Evolutionary conservation across 116 monocot genomes (phyloP).

Genomic region (Zostera marina): DNA sequence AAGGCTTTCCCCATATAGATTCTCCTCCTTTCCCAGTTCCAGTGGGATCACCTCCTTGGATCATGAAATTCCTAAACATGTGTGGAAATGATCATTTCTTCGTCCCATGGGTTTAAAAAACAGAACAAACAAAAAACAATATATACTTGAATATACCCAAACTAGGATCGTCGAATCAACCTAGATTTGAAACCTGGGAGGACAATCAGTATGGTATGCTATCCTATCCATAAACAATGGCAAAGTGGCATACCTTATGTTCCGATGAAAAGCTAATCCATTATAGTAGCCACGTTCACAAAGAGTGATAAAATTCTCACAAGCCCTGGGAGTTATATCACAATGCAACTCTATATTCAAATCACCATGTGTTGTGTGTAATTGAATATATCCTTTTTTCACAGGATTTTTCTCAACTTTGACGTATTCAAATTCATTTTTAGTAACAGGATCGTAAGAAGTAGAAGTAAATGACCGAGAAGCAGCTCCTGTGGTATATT

Average conservation of each 20-base stretch:
- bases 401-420: constrained; percentile 88
- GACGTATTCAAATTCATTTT: constrained; percentile 82
- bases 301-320: constrained; percentile 94
- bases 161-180: too few relatives aligned
- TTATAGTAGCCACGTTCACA: constrained; percentile 95
- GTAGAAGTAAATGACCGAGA: constrained; percentile 96
- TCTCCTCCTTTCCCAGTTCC: constrained; percentile 85
- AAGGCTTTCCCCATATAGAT: constrained; percentile 95
- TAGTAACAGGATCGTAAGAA: constrained; percentile 85
- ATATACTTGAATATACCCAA: too few relatives aligned
- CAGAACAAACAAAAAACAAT: too few relatives aligned
- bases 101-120: too few relatives aligned
- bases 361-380: constrained; percentile 94
- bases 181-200: not conserved
- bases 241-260: constrained; percentile 45
- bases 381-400: constrained; percentile 93
- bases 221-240: not conserved
- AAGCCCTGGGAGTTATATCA: constrained; percentile 82
- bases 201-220: not conserved
- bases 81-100: not conserved
- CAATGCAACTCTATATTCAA: constrained; percentile 88
- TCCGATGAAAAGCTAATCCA: constrained; percentile 78
- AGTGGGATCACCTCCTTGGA: constrained; percentile 96
- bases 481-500: constrained; percentile 78
- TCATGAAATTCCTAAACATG: constrained; percentile 68